Evolutionary conservation across 305 asterid genomes (phyloP), one percentile per base, ranked within the genome.

Genomic region (Fraxinus ornus): DNA sequence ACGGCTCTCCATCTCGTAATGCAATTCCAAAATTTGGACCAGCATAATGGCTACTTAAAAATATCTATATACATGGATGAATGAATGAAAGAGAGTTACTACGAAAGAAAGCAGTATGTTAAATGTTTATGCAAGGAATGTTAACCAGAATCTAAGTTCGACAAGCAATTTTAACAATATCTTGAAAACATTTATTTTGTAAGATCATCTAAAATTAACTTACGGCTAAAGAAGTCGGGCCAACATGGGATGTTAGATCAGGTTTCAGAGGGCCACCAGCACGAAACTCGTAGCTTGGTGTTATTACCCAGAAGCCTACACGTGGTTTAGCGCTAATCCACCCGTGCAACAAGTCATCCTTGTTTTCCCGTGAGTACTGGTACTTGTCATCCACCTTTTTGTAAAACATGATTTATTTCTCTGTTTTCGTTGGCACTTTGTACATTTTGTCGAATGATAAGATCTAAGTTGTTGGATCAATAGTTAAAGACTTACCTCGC

Each of bases 161-260:
- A 60, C 70, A 21, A 57, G 6, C 70, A 57, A n/a, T 57, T 5
- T 57, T 13, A 15, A 49, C 21, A 4, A 47, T 47, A 47, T 47
- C 57, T 13, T 15, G 21, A 49, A 49, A 15, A 15, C 5, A 15
- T 47, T 13, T 13, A 47, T 47, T 13, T 47, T 47, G 57, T 47
- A 13, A 47, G 5, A 13, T 49, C 17, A 21, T 49, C 60, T 49
- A 49, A 49, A 49, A 13, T 49, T 60, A 60, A 62, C 89, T 85
- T 68, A 91, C 96, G 0, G 92, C 81, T 64, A 93, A 78, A 9
- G 96, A 86, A 10, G 93, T 91, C 0, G 96, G 89, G 36, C 91
- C 94, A 13, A 87, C 91, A 81, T 93, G 97, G 4, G 97, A 93
- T 4, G 95, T 93, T 60, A 93, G 96, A 19, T 93, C 97, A 0